Evolutionary conservation across 805 yeast species (phyloP), one percentile per base, ranked within the genome.

Genomic region (Candida parachauliodes): DNA sequence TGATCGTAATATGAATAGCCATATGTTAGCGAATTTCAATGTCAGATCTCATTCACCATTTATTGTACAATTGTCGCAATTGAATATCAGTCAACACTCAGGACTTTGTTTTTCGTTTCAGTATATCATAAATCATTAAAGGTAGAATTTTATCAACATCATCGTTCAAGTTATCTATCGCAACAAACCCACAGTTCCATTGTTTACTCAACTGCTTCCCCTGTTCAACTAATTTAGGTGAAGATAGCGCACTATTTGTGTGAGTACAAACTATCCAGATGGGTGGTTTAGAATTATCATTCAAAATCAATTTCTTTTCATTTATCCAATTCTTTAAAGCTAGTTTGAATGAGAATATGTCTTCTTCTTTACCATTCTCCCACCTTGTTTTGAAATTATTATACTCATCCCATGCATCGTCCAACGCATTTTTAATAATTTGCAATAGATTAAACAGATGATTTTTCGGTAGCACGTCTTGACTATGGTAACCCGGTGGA

Each of bases 401-500:
- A 50, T 70, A 83, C 49, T 82, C 88, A 23, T 62, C 68, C 93
- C 93, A 83, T 1, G 89, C 91, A 43, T 83, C 88, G 9, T 70
- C 67, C 15, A 83, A 65, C 1, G 85, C 76, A 4, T 66, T 68
- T 46, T 78, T 70, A 41, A 83, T 74, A 1, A 70, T 60, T 19
- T 74, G 55, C 10, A 74, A 51, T 15, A 70, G 49, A 22, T 63
- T 60, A 32, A 74, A 50, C 2, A 68, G 27, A 9, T 47, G 48
- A 28, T 15, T 28, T 28, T 31, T 19, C 9, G 34, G 39, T 39
- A 32, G 18, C 6, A 12, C 29, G 4, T 28, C 25, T n/a, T 44
- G 47, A 28, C 57, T 62, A 10, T 68, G 70, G 48, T 82, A 82
- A 0, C 67, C 58, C 1, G 89, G 89, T 1, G 87, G 87, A 33